Percentiles rank a stretch among this genome's conserved stretches.
phyloP scores from a whole-genome alignment of 768 basidiomycete genomes.

The Boletus sensibilis region DNA sequence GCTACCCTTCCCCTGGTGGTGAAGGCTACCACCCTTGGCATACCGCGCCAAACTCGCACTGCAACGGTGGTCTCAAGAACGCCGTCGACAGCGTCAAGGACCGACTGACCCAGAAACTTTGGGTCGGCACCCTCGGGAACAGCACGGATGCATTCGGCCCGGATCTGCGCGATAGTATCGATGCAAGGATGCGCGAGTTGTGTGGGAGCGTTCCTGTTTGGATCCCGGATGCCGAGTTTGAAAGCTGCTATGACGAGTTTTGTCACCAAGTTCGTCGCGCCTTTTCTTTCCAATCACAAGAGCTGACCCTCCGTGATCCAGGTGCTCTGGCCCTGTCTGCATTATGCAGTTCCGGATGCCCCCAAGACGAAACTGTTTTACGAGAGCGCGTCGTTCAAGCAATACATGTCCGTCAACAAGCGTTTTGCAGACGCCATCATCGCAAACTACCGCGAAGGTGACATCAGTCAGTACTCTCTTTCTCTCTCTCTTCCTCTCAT shows the following conservation, averaged over 20 bases:
- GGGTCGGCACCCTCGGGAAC: constrained; percentile 75
- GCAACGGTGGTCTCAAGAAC: constrained; percentile 84
- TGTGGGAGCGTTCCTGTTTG: constrained; percentile 59
- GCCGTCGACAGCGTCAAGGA: constrained; percentile 67
- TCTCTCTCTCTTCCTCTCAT: background rate
- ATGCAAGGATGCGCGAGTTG: constrained; percentile 45
- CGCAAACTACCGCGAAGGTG: constrained; percentile 79
- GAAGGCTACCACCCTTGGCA: constrained; percentile 39
- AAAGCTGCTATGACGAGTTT: constrained; percentile 80
- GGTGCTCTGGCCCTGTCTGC: constrained; percentile 85
- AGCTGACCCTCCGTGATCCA: constrained; percentile 19
- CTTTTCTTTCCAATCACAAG: constrained; percentile 8
- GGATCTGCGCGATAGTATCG: constrained; percentile 55
- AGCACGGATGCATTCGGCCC: constrained; percentile 63
- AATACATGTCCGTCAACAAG: constrained; percentile 88
- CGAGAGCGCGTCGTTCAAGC: constrained; percentile 76
- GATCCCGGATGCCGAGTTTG: constrained; percentile 80
- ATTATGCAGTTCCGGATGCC: constrained; percentile 85
- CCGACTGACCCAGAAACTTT: constrained; percentile 49
- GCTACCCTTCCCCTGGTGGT: constrained; percentile 31
- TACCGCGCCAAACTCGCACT: constrained; percentile 62
- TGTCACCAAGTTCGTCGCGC: constrained; percentile 65
- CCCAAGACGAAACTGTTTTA: constrained; percentile 82
- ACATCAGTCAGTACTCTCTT: constrained; percentile 53
- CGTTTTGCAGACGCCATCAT: constrained; percentile 86